Evolutionary conservation across 345 rosid genomes (phyloP).

Genomic region (Heritiera fomes): DNA sequence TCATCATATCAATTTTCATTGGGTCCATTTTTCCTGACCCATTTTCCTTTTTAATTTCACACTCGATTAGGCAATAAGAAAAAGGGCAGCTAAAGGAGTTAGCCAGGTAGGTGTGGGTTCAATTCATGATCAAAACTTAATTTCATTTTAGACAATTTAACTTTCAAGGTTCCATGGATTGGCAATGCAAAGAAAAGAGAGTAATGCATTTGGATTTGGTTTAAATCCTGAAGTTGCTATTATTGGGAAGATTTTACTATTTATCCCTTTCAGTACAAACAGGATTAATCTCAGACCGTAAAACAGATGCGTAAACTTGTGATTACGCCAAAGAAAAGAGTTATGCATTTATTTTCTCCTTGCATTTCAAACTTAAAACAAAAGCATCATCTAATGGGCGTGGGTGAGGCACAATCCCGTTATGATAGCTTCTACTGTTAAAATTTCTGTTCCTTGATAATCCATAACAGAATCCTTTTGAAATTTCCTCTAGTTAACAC

Average conservation of each 20-base stretch:
- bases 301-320: too few relatives aligned
- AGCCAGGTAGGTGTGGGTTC: slow-evolving; percentile 1
- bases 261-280: too few relatives aligned
- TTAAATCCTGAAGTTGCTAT: too few relatives aligned
- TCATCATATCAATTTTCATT: neutral
- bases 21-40: neutral
- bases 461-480: neutral
- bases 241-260: too few relatives aligned
- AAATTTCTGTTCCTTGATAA: neutral
- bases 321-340: too few relatives aligned
- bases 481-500: slow-evolving; percentile 7
- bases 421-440: neutral
- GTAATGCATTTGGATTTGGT: too few relatives aligned
- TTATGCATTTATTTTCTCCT: too few relatives aligned
- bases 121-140: slow-evolving; percentile 22
- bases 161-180: neutral
- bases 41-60: neutral
- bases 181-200: neutral
- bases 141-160: neutral
- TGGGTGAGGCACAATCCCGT: neutral
- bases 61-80: neutral
- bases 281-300: too few relatives aligned
- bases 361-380: neutral
- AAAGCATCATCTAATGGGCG: too few relatives aligned
- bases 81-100: neutral